These are phyloP conservation scores for Mrakia hoshinonis DNA, from an alignment of 768 basidiomycete genomes.

Conservation along the genomic window DNA sequence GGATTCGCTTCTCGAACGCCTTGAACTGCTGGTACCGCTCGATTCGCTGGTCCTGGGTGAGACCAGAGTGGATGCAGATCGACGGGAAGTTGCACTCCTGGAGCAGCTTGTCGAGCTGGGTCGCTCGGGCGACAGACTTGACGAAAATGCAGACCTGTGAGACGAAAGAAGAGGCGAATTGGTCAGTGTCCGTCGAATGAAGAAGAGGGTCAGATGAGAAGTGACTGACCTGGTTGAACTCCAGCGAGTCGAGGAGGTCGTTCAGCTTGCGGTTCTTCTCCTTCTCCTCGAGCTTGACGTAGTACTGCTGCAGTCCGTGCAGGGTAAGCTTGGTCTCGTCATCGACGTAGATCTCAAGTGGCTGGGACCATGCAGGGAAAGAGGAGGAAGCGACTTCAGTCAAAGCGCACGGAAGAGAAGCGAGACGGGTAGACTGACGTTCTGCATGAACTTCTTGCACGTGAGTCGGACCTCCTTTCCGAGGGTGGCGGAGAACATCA, in stretches of 20 bases:
- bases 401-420: not conserved
- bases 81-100: constrained; percentile 98
- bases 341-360: constrained; percentile 97
- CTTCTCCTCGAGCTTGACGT: constrained; percentile 88
- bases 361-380: constrained; percentile 48
- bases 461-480: constrained; percentile 94
- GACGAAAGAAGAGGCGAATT: not conserved
- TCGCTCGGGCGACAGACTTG: constrained; percentile 93
- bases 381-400: constrained; percentile 29
- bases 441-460: constrained; percentile 99
- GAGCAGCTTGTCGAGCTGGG: constrained; percentile 88
- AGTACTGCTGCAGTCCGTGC: constrained; percentile 97
- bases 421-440: constrained; percentile 52
- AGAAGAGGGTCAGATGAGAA: not conserved
- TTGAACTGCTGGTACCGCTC: constrained; percentile 95
- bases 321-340: constrained; percentile 97
- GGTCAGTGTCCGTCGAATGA: not conserved
- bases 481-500: constrained; percentile 99
- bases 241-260: constrained; percentile 84
- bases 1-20: constrained; percentile 96
- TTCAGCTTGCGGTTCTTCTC: constrained; percentile 96
- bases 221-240: constrained; percentile 83
- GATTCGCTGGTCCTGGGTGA: constrained; percentile 93
- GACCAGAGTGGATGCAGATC: constrained; percentile 90
- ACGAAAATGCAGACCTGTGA: constrained; percentile 95